Evolutionary conservation across 1,284 basidiomycete genomes (phyloP).

Genomic region (Naganishia sp.): DNA sequence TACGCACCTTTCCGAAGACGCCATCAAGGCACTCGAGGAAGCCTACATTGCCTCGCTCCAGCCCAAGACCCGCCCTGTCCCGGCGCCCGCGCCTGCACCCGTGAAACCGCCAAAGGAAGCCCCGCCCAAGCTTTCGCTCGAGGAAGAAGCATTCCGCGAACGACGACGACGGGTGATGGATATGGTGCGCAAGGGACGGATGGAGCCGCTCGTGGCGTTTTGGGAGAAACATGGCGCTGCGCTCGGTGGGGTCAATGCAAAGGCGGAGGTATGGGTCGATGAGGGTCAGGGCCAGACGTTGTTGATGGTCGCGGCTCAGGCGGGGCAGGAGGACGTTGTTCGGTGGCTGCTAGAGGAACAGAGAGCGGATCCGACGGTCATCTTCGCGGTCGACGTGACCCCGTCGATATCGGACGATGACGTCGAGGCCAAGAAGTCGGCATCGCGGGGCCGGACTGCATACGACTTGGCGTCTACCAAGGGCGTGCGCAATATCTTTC

Average conservation of each 20-base stretch:
- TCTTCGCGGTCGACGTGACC: constrained; percentile 56
- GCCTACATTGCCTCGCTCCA: constrained; percentile 76
- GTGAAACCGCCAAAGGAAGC: constrained; percentile 51
- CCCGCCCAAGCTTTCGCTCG: constrained; percentile 67
- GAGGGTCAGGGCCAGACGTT: constrained; percentile 61
- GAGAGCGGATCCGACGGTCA: constrained; percentile 78
- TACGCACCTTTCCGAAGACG: constrained; percentile 81
- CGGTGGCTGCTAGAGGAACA: constrained; percentile 78
- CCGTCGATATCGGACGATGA: constrained; percentile 26
- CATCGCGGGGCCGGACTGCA: constrained; percentile 61
- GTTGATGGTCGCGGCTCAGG: constrained; percentile 73
- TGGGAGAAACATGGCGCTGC: constrained; percentile 70
- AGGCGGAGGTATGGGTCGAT: constrained; percentile 58
- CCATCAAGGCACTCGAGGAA: constrained; percentile 79
- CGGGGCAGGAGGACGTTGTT: constrained; percentile 74
- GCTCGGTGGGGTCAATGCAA: constrained; percentile 64
- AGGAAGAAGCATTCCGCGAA: constrained; percentile 73
- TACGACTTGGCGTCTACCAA: constrained; percentile 81
- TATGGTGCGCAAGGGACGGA: constrained; percentile 80
- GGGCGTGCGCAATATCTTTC: constrained; percentile 78
- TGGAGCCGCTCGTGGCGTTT: constrained; percentile 78
- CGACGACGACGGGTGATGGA: constrained; percentile 79
- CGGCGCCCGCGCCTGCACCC: constrained; percentile 49
- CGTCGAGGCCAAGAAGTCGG: constrained; percentile 36
- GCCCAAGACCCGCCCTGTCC: constrained; percentile 63